A percentile compares a stretch with the other conserved stretches of the same genome.
Evolutionary conservation across 2,329 filamentous ascomycete genomes (phyloP).

Genomic region (Tolypocladium cylindrosporum): DNA sequence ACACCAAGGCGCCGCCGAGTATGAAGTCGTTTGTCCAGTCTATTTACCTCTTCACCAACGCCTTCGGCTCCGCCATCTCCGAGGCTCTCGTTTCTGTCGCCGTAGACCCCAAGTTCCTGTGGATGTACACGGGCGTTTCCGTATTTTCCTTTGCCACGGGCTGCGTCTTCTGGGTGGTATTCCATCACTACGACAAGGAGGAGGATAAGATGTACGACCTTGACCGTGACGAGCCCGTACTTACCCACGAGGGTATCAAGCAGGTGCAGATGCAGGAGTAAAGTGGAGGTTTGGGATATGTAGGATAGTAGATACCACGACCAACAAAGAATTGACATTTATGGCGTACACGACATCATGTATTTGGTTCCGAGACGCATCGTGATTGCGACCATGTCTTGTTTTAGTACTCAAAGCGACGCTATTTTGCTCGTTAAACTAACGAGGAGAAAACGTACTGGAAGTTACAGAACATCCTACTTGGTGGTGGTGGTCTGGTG

Average conservation of each 20-base stretch:
- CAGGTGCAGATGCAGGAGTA: not conserved
- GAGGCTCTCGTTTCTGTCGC: constrained; percentile 50
- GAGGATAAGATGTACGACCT: constrained; percentile 29
- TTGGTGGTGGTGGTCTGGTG: not conserved
- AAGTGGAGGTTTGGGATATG: too few relatives aligned
- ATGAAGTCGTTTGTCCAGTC: constrained; percentile 56
- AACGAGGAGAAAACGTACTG: too few relatives aligned
- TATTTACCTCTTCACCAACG: constrained; percentile 50
- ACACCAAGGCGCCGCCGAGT: constrained; percentile 59
- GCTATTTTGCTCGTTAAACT: not conserved
- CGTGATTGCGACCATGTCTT: not conserved
- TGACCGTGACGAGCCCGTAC: constrained; percentile 21
- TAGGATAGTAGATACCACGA: not conserved
- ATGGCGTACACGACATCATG: not conserved
- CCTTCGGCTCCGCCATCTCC: constrained; percentile 48
- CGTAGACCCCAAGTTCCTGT: constrained; percentile 54
- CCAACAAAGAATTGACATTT: not conserved
- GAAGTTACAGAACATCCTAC: not conserved
- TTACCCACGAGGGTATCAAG: not conserved
- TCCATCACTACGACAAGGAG: constrained; percentile 25
- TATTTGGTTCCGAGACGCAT: not conserved
- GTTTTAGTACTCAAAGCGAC: not conserved
- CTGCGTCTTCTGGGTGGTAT: constrained; percentile 38
- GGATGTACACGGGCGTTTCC: constrained; percentile 55
- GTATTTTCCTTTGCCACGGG: constrained; percentile 36